Base-by-base conservation (phyloP, 2,329 filamentous ascomycete genomes). In the Colletotrichum scovillei region DNA sequence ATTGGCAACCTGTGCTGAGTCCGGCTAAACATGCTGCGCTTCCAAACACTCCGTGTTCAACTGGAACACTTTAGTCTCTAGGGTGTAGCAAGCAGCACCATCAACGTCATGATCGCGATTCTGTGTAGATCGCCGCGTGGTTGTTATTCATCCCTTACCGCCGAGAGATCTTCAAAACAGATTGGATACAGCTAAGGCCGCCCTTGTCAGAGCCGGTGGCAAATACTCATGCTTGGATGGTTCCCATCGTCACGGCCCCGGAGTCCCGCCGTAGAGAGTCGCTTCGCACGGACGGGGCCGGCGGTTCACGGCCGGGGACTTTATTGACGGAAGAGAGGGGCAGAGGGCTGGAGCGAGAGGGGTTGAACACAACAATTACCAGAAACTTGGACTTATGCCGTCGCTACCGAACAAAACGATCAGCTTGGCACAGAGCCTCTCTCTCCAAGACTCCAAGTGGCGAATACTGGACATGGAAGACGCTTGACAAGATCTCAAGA, bases 201-300 rank as follows among this genome's bases (percentile, higher is more conserved):
- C 56, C 42, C 24, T 46, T n/a, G 38, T 55, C 26, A 46, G 46
- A 12, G 28, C 12, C 63, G 64, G 69, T 68, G 69, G 69, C 69
- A 72, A 49, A 68, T 57, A 19, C 12, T 26, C 14, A 5, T 32
- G 28, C 28, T 8, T 19, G 4, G 14, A 49, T 24, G 11, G 7
- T 24, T 24, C 24, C 59, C 59, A 62, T 35, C 24, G 12, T n/a
- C 11, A 42, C 42, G 12, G 56, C 38, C 46, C 63, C 69, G 69
- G 63, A 35, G 58, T 1, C 49, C 52, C 64, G 69, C 49, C 42
- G 67, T 38, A 35, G n/a, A 28, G 42, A 35, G 42, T 49, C 63
- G 53, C 24, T 55, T 24, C 24, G 70, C 70, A 73, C 70, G 65
- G 70, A 72, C 70, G 66, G 70, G 24, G 42, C 70, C 70, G 70